Conservation (phyloP, 768 basidiomycete species). For the Pleurotus pulmonarius region DNA sequence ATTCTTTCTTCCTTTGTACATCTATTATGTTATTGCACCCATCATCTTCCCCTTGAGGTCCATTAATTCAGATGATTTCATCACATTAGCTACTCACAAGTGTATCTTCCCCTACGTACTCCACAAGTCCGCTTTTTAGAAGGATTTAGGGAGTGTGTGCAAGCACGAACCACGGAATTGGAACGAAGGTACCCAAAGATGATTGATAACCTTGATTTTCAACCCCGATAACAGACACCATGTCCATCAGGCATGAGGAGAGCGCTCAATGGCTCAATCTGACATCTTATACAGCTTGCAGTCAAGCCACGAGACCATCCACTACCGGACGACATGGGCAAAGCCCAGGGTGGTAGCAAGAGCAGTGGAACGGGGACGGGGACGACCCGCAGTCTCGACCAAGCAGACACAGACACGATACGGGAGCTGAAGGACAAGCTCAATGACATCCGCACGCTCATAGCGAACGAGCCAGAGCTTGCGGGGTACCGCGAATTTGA, state of each 20-base stretch:
- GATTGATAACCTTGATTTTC: neutral
- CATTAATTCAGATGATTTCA: neutral
- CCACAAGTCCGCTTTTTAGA: no score
- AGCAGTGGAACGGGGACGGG: neutral
- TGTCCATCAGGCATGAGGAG: neutral
- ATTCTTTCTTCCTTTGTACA: neutral
- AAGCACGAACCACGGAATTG: no score
- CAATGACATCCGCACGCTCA: slow-evolving; percentile 4
- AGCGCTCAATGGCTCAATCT: no score
- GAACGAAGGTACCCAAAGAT: neutral
- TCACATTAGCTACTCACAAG: neutral
- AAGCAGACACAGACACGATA: slow-evolving; percentile 6
- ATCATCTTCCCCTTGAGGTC: neutral
- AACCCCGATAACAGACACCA: neutral
- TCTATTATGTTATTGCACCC: slow-evolving; percentile 6
- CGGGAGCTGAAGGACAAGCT: slow-evolving; percentile 5
- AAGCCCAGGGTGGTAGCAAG: neutral
- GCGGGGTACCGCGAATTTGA: slow-evolving; percentile 1
- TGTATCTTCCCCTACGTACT: no score
- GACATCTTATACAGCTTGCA: no score
- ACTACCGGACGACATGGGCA: neutral
- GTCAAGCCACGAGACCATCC: neutral
- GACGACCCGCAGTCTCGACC: neutral
- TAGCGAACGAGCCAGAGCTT: neutral
- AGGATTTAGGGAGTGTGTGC: no score